These are phyloP conservation scores for Epichloe gansuensis DNA, from an alignment of 2,329 filamentous ascomycete species.

Conservation along the genomic window DNA sequence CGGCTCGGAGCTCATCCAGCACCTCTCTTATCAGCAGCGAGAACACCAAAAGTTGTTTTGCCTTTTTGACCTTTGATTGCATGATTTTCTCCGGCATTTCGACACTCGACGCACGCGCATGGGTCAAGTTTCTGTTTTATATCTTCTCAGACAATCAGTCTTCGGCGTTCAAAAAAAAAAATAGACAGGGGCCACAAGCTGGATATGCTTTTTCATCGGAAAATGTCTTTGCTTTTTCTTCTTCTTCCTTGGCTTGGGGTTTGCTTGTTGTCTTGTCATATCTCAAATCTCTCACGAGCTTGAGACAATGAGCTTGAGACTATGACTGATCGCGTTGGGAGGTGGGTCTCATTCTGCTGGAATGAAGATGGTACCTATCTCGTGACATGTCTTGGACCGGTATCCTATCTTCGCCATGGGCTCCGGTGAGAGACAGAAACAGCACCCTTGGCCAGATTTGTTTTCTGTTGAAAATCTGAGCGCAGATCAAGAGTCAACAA, in stretches of 20 bases:
- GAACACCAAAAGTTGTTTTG: slow-evolving; percentile 13
- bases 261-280: slow-evolving; percentile 7
- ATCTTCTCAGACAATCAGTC: slow-evolving; percentile 9
- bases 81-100: not conserved
- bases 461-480: not conserved
- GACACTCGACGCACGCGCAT: slow-evolving; percentile 5
- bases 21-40: slow-evolving; percentile 27
- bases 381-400: slow-evolving; percentile 20
- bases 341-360: slow-evolving; percentile 9
- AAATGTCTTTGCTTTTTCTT: slow-evolving; percentile 1
- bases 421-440: not conserved
- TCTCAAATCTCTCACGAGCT: slow-evolving; percentile 7
- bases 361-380: slow-evolving; percentile 18
- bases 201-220: slow-evolving; percentile 9
- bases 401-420: not conserved
- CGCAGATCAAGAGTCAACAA: not conserved
- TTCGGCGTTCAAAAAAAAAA: slow-evolving; percentile 19
- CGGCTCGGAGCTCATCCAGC: slow-evolving; percentile 22
- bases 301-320: slow-evolving; percentile 4
- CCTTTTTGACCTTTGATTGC: not conserved
- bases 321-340: not conserved
- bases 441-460: not conserved
- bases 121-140: slow-evolving; percentile 4
- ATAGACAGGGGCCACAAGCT: slow-evolving; percentile 18
- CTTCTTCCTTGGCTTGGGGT: slow-evolving; percentile 2